These are phyloP conservation scores for Cyberlindnera xishuangbannaensis DNA, from an alignment of 805 yeast genomes.

Conservation along the genomic window DNA sequence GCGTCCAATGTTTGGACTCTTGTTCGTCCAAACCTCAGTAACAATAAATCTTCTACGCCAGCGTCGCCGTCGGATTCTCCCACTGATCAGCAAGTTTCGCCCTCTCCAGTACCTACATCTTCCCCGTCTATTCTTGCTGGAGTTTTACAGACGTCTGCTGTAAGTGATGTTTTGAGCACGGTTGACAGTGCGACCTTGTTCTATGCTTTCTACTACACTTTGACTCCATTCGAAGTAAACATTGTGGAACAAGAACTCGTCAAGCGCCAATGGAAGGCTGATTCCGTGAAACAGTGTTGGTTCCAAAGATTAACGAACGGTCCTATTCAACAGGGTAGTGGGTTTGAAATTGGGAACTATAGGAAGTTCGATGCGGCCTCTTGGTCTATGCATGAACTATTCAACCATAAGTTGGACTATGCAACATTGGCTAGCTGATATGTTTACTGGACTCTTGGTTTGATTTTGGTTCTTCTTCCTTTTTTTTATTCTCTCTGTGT, in stretches of 20 bases:
- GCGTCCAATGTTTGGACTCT: slow-evolving; percentile 83
- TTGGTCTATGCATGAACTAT: slow-evolving; percentile 11
- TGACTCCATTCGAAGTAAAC: slow-evolving; percentile 63
- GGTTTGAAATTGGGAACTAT: slow-evolving; percentile 12
- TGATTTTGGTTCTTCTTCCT: no score
- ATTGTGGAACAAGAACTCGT: slow-evolving; percentile 73
- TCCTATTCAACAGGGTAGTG: slow-evolving; percentile 6
- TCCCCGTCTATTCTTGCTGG: slow-evolving; percentile 2
- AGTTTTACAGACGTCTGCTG: no score
- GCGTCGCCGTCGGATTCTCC: no score
- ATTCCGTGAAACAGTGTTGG: slow-evolving; percentile 69
- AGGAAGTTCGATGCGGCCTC: slow-evolving; percentile 20
- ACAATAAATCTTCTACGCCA: no score
- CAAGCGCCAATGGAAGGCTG: slow-evolving; percentile 70
- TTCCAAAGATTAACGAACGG: slow-evolving; percentile 58
- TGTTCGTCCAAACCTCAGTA: slow-evolving; percentile 47
- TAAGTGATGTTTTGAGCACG: no score
- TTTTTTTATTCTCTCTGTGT: no score
- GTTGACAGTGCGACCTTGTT: slow-evolving; percentile 40
- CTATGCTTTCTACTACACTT: slow-evolving; percentile 80
- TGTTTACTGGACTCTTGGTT: no score
- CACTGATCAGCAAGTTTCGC: no score
- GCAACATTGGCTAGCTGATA: slow-evolving; percentile 4
- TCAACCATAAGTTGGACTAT: slow-evolving; percentile 15
- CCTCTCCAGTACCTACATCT: no score